Evolutionary conservation across 106 monocot species (phyloP), one percentile per base, ranked within the genome.

Genomic region (Dioscorea alata): DNA sequence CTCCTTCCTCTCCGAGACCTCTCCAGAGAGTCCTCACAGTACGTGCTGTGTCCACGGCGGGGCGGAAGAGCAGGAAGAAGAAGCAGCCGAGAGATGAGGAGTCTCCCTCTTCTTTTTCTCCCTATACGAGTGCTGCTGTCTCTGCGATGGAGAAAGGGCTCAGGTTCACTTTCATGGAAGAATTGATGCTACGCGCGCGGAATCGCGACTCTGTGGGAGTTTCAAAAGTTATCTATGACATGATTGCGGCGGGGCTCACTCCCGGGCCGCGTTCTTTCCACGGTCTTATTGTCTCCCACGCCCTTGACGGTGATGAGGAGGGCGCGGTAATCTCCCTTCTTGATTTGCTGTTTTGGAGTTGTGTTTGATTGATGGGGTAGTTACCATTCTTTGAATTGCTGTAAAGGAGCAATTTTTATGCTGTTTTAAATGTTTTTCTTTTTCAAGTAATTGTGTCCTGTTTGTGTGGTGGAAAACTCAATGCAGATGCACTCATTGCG

Each of bases 401-500:
- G 19, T 54, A 54, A 16, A 18, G 54, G 13, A 19, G 19, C 8
- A 14, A 18, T 19, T 5, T 54, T 54, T 19, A n/a, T n/a, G 9
- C 9, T 21, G 8, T 4, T 19, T 59, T 6, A 23, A 22, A 22
- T 59, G 59, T 5, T 59, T 4, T 67, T 50, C 21, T 20, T 51
- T 50, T 64, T 57, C 57, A 49, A 16, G 48, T 59, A 59, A 67
- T 68, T n/a, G 49, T 20, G 32, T 61, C 49, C 35, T 31, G 33
- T 64, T 50, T 69, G 53, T 62, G 13, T 81, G 58, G 66, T 64
- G 73, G 82, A 49, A 68, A 17, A 60, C 52, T 28, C 58, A 35
- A 73, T 86, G 78, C 89, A 97, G 97, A 97, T 92, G 92, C 92
- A 89, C 23, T 84, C 97, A 72, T 28, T 97, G 66, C 84, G 92